phyloP scores from a whole-genome alignment of 257 asterid species.

The Solanum lycopersicoides region DNA sequence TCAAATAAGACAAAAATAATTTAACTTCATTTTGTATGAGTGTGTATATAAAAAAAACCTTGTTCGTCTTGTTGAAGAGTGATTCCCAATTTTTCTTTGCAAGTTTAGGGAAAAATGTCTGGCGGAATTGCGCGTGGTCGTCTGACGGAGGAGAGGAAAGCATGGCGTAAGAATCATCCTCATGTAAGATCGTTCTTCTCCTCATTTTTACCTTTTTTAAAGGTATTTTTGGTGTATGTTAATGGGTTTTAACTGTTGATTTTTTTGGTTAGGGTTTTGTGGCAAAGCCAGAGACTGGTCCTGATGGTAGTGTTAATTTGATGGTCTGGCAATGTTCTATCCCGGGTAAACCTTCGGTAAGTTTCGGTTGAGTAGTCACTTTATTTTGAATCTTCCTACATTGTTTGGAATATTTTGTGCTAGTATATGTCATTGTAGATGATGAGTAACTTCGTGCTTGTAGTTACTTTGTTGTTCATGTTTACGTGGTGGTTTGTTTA shows the following conservation, averaged over 20 bases:
- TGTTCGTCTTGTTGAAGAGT: background rate
- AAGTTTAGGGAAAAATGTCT: background rate
- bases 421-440: background rate
- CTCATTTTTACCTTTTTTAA: background rate
- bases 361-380: background rate
- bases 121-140: slow-evolving; percentile 26
- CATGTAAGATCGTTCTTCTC: background rate
- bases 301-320: slow-evolving; percentile 15
- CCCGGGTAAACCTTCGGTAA: slow-evolving; percentile 24
- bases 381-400: background rate
- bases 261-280: slow-evolving; percentile 17
- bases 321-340: slow-evolving; percentile 25
- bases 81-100: background rate
- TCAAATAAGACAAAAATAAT: background rate
- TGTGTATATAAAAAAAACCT: background rate
- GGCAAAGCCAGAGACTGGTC: slow-evolving; percentile 20
- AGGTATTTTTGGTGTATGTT: background rate
- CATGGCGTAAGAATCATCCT: slow-evolving; percentile 30
- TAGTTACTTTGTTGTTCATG: background rate
- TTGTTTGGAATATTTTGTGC: background rate
- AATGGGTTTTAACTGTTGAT: background rate
- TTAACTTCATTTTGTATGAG: background rate
- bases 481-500: background rate
- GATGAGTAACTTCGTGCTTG: background rate
- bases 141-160: slow-evolving; percentile 21